Evolutionary conservation across 371 early-diverging fungal genomes (phyloP).

Genomic region (Entomophthora muscae): DNA sequence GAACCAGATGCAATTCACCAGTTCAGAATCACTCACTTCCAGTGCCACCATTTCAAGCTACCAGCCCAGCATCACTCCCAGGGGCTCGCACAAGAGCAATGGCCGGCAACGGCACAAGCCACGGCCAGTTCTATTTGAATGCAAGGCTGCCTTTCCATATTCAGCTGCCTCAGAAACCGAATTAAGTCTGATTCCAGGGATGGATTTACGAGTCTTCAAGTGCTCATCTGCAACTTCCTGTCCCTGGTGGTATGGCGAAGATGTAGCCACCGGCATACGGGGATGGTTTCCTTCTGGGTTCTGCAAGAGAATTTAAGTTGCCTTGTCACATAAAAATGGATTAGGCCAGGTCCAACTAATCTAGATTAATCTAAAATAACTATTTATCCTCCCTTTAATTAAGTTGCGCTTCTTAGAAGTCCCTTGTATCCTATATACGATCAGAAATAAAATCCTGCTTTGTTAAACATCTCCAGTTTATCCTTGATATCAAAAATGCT

Average conservation of each 20-base stretch:
- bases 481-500: too few relatives aligned
- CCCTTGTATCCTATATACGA: too few relatives aligned
- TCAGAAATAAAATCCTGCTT: too few relatives aligned
- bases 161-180: not conserved
- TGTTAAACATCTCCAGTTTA: too few relatives aligned
- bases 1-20: not conserved
- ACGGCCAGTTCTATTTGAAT: not conserved
- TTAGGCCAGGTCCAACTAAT: too few relatives aligned
- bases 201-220: not conserved
- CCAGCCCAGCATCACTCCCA: not conserved
- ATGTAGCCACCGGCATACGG: not conserved
- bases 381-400: too few relatives aligned
- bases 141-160: not conserved
- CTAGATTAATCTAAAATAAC: too few relatives aligned
- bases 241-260: conserved; percentile 6
- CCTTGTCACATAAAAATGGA: too few relatives aligned
- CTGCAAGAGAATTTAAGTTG: not conserved
- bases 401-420: too few relatives aligned
- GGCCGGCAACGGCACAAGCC: not conserved
- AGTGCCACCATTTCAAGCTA: not conserved
- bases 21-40: not conserved
- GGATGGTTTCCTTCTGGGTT: conserved; percentile 1
- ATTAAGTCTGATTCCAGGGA: not conserved
- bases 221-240: not conserved
- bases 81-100: not conserved